Evolutionary conservation across 2,329 filamentous ascomycete species (phyloP), one percentile per base, ranked within the genome.

Genomic region (Zymoseptoria passerinii): DNA sequence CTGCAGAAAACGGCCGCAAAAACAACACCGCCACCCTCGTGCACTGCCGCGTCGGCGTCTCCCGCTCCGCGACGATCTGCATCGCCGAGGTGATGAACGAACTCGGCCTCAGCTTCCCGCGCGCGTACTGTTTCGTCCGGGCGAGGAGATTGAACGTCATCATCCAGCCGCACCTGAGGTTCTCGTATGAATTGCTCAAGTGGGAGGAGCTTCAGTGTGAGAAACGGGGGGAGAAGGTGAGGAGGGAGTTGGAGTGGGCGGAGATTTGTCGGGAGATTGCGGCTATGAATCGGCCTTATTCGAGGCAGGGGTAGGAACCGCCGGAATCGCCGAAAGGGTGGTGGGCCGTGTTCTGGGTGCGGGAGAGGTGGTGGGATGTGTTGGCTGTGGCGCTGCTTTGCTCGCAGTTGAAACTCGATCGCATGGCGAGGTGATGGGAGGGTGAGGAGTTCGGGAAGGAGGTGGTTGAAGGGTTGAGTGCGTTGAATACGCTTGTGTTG

Each of bases 11-110:
- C 65, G 92, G 92, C 40, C 89, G 87, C 70, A 76, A 76, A 44
- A 87, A 88, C 50, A 87, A 88, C 28, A 89, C 84, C 4, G 90
- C 92, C 23, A 97, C 94, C 0, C 80, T 99, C 58, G 94, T 99
- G 16, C 94, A 99, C 72, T 99, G 94, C 72, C 87, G 94, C 18
- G 94, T 99, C 7, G 94, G 94, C 52, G 94, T 99, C 56, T 96
- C 92, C 54, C 84, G 94, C 54, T 96, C 90, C 62, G 94, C 94
- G 10, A 99, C 92, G 1, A 96, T 99, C 61, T 97, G 94, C 72
- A 99, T 99, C 68, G 94, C 94, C n/a, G 92, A 97, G 74, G 90
- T 97, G 40, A 99, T 99, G 94, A 85, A 87, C 40, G 80, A 87
- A 27, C 75, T 90, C 66, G 80, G 84, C 20, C 76, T 96, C 64